Base-by-base conservation (phyloP, 2,329 filamentous ascomycete genomes). In the Fusarium albosuccineum region DNA sequence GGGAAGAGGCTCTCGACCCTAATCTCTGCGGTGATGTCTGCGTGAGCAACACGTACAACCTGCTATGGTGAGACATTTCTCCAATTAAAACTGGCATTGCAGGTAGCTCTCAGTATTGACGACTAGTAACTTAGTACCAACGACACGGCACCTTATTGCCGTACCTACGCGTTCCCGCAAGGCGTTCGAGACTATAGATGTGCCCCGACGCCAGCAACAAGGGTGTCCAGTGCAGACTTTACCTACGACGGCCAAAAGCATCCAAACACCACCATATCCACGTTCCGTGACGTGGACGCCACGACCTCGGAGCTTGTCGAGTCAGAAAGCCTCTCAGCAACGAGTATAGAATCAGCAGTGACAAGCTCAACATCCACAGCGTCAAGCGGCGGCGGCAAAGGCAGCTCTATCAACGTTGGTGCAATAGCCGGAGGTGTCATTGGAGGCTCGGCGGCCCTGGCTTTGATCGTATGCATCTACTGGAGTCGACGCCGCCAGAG, bases 11-110 rank as follows among this genome's bases (percentile, higher is more conserved):
- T 8, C 27, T 49, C 5, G 46, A 64, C 29, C 4, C 50, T 9
- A 29, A 44, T 4, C 33, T 53, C 3, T 64, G 60, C 16, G 52
- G 56, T 13, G 60, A 64, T 33, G 34, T 60, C n/a, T 64, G 60
- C 36, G n/a, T 42, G 22, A 64, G 60, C 37, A 64, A 64, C 46
- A 48, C 51, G 5, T 64, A 60, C 46, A 60, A 64, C 6, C 33
- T 64, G 8, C 9, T 42, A 14, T 64, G 60, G 60, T 64, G 11
- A 52, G 56, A 10, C 4, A 6, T 5, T 5, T 14, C 33, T 34
- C 10, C 9, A 37, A 16, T 17, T 6, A 29, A 9, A 6, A 52
- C 11, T 3, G 8, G 11, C 14, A 8, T 8, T 22, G 4, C 22
- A 22, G 22, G 22, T 22, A 22, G 22, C 22, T 22, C 22, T 22